phyloP scores from a whole-genome alignment of 306 rosid genomes.

The Lathyrus tuberosus region DNA sequence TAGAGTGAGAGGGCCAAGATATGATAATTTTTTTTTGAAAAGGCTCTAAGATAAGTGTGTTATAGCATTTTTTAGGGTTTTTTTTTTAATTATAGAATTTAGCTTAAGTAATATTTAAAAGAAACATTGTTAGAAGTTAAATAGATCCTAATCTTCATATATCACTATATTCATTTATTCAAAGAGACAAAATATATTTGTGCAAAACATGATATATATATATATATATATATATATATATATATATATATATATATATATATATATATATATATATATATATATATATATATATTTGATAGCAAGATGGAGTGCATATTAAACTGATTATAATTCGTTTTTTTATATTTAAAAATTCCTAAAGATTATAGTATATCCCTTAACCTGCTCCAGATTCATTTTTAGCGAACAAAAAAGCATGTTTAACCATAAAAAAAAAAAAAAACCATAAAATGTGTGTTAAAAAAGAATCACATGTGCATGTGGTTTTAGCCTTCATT shows the following conservation, averaged over 20 bases:
- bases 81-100: slow-evolving; percentile 9
- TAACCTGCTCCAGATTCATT: slow-evolving; percentile 4
- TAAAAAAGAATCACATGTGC: slow-evolving; percentile 27
- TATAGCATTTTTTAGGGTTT: not conserved
- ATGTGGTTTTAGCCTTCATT: slow-evolving; percentile 22
- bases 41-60: slow-evolving; percentile 13
- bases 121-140: slow-evolving; percentile 11
- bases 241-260: too few species aligned
- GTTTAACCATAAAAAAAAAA: slow-evolving; percentile 3
- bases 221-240: too few species aligned
- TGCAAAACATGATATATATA: slow-evolving; percentile 5
- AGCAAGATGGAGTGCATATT: slow-evolving; percentile 27
- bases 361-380: not conserved
- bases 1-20: not conserved
- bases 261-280: too few species aligned
- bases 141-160: slow-evolving; percentile 1
- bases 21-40: not conserved
- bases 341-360: slow-evolving; percentile 17
- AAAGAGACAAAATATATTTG: slow-evolving; percentile 26
- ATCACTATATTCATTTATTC: slow-evolving; percentile 18
- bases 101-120: not conserved
- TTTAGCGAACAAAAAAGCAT: slow-evolving; percentile 20
- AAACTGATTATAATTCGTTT: slow-evolving; percentile 18
- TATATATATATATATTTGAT: slow-evolving; percentile 15
- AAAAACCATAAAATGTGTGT: slow-evolving; percentile 30